Evolutionary conservation across 2,329 filamentous ascomycete species (phyloP).

Genomic region (Paramyrothecium sp.): DNA sequence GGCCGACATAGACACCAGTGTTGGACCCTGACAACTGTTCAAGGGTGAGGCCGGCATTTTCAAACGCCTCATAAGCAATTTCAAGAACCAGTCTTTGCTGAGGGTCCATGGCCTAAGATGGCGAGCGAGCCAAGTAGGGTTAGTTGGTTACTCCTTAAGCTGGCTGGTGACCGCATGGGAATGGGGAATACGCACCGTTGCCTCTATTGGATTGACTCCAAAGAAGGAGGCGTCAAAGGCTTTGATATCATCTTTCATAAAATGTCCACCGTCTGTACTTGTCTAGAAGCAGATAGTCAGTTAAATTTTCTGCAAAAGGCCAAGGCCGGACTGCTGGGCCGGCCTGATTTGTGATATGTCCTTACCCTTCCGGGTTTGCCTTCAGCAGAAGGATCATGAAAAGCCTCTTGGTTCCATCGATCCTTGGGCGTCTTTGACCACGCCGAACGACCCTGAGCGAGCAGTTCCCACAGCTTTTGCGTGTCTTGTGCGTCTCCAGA

Average conservation of each 20-base stretch:
- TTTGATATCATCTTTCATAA: slow-evolving; percentile 20
- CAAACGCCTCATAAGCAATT: slow-evolving; percentile 22
- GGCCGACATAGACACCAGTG: slow-evolving; percentile 27
- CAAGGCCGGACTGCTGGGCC: neutral
- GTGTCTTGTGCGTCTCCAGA: slow-evolving; percentile 1
- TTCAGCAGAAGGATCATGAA: no score
- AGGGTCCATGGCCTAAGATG: slow-evolving; percentile 20
- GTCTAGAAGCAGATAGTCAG: slow-evolving; percentile 1
- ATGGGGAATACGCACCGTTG: slow-evolving; percentile 2
- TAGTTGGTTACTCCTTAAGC: no score
- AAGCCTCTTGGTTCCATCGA: slow-evolving; percentile 2
- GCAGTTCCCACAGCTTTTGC: slow-evolving; percentile 3
- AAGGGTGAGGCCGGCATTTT: slow-evolving; percentile 30
- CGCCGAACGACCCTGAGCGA: slow-evolving; percentile 2
- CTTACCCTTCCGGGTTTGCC: neutral
- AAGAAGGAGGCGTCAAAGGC: slow-evolving; percentile 23
- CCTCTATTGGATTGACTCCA: slow-evolving; percentile 15
- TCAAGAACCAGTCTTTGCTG: slow-evolving; percentile 24
- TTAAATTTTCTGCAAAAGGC: no score
- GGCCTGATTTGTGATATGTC: neutral
- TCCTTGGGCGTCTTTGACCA: slow-evolving; percentile 3
- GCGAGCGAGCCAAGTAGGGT: no score
- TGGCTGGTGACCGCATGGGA: no score
- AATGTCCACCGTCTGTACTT: slow-evolving; percentile 19
- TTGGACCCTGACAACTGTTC: slow-evolving; percentile 19